Conservation (phyloP, 2,329 filamentous ascomycete species). For the Colletotrichum sublineola region DNA sequence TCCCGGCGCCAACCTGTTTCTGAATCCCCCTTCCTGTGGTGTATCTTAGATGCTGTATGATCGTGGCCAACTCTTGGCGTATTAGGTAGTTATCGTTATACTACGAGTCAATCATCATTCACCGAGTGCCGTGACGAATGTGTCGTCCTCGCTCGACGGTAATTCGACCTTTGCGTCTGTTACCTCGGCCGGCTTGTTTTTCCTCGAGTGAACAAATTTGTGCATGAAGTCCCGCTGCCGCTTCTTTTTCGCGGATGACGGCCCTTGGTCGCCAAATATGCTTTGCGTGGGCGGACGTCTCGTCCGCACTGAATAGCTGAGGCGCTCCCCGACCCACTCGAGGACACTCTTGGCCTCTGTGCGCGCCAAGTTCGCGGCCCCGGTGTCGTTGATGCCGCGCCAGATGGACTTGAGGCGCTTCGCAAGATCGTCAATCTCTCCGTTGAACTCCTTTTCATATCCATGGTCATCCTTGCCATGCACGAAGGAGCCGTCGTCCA, state of each 20-base stretch:
- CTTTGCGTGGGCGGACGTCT: conserved; percentile 67
- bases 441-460: conserved; percentile 71
- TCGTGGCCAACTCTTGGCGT: conserved; percentile 42
- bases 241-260: conserved; percentile 55
- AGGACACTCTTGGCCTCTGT: conserved; percentile 83
- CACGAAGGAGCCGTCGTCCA: conserved; percentile 71
- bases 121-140: conserved; percentile 36
- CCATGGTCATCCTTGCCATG: conserved; percentile 48
- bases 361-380: conserved; percentile 77
- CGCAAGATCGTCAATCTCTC: conserved; percentile 76
- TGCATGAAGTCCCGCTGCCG: conserved; percentile 60
- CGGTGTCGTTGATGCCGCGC: conserved; percentile 78
- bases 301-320: conserved; percentile 79
- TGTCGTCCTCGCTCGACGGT: conserved; percentile 34
- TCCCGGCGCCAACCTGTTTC: conserved; percentile 34
- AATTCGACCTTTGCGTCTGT: conserved; percentile 3
- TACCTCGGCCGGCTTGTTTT: conserved; percentile 39
- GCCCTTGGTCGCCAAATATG: conserved; percentile 61
- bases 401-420: conserved; percentile 68
- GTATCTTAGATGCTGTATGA: conserved; percentile 45
- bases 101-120: conserved; percentile 38
- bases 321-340: conserved; percentile 79
- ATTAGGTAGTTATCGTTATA: conserved; percentile 42
- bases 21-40: conserved; percentile 41
- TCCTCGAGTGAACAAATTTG: conserved; percentile 55